A percentile compares a stretch with the other conserved stretches of the same genome.
These are phyloP conservation scores for Rubia tinctorum DNA, from an alignment of 305 asterid genomes.

Conservation along the genomic window DNA sequence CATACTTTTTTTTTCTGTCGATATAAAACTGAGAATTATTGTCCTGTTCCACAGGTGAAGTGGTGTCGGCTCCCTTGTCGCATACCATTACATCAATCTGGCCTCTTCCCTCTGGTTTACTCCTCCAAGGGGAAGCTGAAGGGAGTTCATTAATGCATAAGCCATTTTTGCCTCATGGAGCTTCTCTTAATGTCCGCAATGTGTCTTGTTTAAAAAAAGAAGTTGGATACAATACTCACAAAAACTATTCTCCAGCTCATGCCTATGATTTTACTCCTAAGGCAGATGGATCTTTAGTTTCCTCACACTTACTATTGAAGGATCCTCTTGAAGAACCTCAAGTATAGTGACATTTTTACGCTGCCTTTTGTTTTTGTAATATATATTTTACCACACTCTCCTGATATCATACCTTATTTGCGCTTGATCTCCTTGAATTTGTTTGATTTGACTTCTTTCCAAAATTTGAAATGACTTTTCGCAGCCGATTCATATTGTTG, in stretches of 20 bases:
- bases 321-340: conserved; percentile 91
- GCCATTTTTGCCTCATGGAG: conserved; percentile 50
- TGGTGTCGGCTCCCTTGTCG: conserved; percentile 68
- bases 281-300: conserved; percentile 51
- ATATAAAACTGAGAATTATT: conserved; percentile 17
- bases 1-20: conserved; percentile 1
- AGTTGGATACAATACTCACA: conserved; percentile 46
- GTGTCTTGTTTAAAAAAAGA: conserved; percentile 58
- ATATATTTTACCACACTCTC: background rate
- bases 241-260: conserved; percentile 40
- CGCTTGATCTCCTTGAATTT: background rate
- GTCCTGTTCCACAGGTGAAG: conserved; percentile 65
- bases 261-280: conserved; percentile 41
- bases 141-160: conserved; percentile 47
- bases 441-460: conserved; percentile 4
- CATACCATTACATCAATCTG: conserved; percentile 71
- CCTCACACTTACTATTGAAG: conserved; percentile 79
- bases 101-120: conserved; percentile 94
- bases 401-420: background rate
- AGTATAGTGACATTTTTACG: conserved; percentile 37
- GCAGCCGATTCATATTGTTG: conserved; percentile 73
- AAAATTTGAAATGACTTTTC: background rate
- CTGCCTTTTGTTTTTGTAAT: conserved; percentile 10
- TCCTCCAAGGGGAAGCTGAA: conserved; percentile 74
- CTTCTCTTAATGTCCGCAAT: conserved; percentile 51